Percentiles rank a stretch among this genome's conserved stretches.
Evolutionary conservation across 768 basidiomycete genomes (phyloP).

Genomic region (Amanita exitialis): DNA sequence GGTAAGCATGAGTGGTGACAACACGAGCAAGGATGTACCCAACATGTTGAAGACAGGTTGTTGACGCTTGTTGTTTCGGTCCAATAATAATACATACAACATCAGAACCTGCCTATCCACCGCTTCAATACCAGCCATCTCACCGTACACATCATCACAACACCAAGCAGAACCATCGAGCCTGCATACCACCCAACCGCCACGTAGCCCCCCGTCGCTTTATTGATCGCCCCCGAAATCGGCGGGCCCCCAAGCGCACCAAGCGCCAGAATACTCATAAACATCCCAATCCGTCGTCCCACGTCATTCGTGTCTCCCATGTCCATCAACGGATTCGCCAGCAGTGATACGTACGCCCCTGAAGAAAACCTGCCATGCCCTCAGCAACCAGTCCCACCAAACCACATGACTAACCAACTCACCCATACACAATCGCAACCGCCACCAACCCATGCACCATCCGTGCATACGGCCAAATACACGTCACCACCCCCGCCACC

Average conservation of each 20-base stretch:
- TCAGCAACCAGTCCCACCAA: background rate
- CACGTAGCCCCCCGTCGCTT: constrained; percentile 40
- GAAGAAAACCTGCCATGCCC: constrained; percentile 32
- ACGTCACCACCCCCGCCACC: constrained; percentile 47
- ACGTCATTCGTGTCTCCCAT: constrained; percentile 54
- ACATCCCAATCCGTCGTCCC: constrained; percentile 57
- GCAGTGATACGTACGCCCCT: constrained; percentile 50
- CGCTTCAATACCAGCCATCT: constrained; percentile 15
- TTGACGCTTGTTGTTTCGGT: constrained; percentile 3
- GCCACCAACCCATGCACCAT: constrained; percentile 34
- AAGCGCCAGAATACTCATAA: constrained; percentile 46
- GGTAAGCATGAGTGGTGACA: background rate
- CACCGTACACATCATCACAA: constrained; percentile 15
- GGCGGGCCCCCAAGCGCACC: constrained; percentile 64
- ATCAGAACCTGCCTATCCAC: constrained; percentile 15
- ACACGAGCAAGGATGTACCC: background rate
- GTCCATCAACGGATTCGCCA: constrained; percentile 46
- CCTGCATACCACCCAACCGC: constrained; percentile 49
- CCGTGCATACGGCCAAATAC: constrained; percentile 59
- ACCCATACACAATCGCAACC: constrained; percentile 60
- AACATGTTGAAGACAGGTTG: background rate
- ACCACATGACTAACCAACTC: constrained; percentile 8
- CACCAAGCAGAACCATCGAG: constrained; percentile 19
- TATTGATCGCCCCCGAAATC: constrained; percentile 60
- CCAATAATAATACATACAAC: too few species aligned